phyloP scores from a whole-genome alignment of 148 eudicot species.

The Rhododendron kiyosumense region DNA sequence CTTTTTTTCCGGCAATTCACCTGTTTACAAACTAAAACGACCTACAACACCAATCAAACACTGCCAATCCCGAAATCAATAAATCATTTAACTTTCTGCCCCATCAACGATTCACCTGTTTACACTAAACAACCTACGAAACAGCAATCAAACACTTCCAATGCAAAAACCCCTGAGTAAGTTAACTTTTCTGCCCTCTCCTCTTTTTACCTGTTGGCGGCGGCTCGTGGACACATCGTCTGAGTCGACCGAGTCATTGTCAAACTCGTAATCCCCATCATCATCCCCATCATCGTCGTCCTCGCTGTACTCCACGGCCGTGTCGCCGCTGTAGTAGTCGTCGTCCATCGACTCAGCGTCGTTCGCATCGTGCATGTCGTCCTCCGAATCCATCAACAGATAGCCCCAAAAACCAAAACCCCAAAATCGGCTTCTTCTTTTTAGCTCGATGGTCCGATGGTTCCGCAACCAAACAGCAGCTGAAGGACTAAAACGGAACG shows the following conservation, averaged over 20 bases:
- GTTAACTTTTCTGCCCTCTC: neutral
- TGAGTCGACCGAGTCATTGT: constrained; percentile 23
- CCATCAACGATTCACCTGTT: neutral
- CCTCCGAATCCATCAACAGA: constrained; percentile 49
- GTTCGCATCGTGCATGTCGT: constrained; percentile 53
- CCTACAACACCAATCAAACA: neutral
- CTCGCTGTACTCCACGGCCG: constrained; percentile 24
- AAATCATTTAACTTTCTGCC: neutral
- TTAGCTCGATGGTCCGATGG: neutral
- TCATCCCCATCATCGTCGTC: constrained; percentile 8
- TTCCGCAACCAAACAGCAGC: neutral
- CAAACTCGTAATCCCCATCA: constrained; percentile 41
- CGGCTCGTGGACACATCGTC: constrained; percentile 14
- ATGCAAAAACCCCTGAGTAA: neutral
- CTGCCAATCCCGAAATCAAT: neutral
- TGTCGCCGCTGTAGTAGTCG: constrained; percentile 44
- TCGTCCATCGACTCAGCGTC: constrained; percentile 46
- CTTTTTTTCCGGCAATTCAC: neutral
- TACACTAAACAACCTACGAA: neutral
- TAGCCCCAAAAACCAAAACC: neutral
- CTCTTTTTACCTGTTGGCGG: constrained; percentile 25
- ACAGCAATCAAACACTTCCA: neutral
- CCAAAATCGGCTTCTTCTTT: neutral
- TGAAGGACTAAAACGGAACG: neutral
- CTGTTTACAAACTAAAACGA: no score